Percentiles rank a stretch among this genome's conserved stretches.
These are phyloP conservation scores for Pseudopithomyces maydicus DNA, from an alignment of 2,329 filamentous ascomycete genomes.

Conservation along the genomic window DNA sequence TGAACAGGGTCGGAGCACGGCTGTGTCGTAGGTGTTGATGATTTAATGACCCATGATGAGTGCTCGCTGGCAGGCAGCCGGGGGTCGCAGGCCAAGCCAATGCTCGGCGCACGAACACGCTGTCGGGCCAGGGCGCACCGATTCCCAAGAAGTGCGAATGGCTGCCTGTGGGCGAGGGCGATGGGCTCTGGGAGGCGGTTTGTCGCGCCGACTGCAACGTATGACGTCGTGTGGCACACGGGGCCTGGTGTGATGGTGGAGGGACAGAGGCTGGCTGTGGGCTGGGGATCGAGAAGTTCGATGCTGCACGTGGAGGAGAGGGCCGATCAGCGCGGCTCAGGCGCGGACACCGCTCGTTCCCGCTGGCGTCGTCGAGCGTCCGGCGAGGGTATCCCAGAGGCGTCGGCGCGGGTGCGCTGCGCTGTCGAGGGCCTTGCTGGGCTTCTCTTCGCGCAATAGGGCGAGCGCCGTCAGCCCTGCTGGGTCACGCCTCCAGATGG, in stretches of 20 bases:
- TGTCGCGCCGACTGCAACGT: constrained; percentile 13
- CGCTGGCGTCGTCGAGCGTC: constrained; percentile 10
- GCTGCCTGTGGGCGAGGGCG: background rate
- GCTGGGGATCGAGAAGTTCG: constrained; percentile 12
- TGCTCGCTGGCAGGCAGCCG: background rate
- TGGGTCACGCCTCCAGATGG: background rate
- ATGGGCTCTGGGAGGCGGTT: background rate
- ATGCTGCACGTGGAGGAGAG: constrained; percentile 26
- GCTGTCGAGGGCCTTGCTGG: background rate
- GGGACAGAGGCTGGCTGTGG: constrained; percentile 16
- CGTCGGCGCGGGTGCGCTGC: background rate
- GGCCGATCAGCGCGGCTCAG: constrained; percentile 18
- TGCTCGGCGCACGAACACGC: constrained; percentile 10
- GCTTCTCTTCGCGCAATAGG: background rate
- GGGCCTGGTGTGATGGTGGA: constrained; percentile 11
- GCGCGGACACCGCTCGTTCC: constrained; percentile 15
- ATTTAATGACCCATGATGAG: background rate
- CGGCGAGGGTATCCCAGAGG: constrained; percentile 3
- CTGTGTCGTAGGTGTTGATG: background rate
- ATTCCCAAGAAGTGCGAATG: constrained; percentile 5
- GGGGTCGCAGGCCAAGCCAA: background rate
- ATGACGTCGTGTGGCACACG: constrained; percentile 22
- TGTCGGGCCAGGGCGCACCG: background rate
- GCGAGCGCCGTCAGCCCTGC: background rate
- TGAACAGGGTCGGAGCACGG: background rate